These are phyloP conservation scores for Megacollybia marginata DNA, from an alignment of 768 basidiomycete species.

Conservation along the genomic window DNA sequence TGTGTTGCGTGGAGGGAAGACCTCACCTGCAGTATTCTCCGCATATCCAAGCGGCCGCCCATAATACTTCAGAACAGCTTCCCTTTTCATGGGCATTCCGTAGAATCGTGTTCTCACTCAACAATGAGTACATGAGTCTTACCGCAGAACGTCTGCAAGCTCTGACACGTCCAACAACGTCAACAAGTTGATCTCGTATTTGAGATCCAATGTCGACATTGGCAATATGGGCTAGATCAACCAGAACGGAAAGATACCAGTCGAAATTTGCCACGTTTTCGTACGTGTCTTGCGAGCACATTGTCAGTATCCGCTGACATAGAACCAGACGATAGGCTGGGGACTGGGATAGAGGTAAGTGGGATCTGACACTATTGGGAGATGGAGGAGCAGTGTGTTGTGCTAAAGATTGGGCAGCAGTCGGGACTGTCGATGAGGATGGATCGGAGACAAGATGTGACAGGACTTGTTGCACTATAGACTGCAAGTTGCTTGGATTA, in stretches of 20 bases:
- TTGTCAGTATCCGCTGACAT: conserved; percentile 74
- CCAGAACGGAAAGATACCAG: conserved; percentile 94
- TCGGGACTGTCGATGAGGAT: conserved; percentile 38
- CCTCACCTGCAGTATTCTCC: conserved; percentile 85
- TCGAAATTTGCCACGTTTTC: conserved; percentile 89
- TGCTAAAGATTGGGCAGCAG: conserved; percentile 54
- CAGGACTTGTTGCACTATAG: conserved; percentile 84
- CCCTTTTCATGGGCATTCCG: conserved; percentile 60
- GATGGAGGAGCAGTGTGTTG: conserved; percentile 29
- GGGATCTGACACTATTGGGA: conserved; percentile 20
- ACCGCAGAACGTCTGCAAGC: conserved; percentile 75
- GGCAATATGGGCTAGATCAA: conserved; percentile 86
- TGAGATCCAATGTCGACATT: conserved; percentile 69
- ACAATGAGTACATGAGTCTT: conserved; percentile 71
- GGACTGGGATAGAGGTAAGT: conserved; percentile 56
- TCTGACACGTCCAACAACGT: conserved; percentile 77
- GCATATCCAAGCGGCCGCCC: conserved; percentile 95
- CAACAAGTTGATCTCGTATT: conserved; percentile 80
- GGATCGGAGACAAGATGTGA: conserved; percentile 72
- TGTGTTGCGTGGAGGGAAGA: not conserved
- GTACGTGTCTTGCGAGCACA: conserved; percentile 80
- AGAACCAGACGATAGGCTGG: conserved; percentile 83
- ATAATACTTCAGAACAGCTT: conserved; percentile 78
- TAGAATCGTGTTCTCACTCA: conserved; percentile 73
- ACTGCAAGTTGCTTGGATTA: conserved; percentile 75